phyloP scores from a whole-genome alignment of 2,329 filamentous ascomycete species.

The Colletotrichum filicis region DNA sequence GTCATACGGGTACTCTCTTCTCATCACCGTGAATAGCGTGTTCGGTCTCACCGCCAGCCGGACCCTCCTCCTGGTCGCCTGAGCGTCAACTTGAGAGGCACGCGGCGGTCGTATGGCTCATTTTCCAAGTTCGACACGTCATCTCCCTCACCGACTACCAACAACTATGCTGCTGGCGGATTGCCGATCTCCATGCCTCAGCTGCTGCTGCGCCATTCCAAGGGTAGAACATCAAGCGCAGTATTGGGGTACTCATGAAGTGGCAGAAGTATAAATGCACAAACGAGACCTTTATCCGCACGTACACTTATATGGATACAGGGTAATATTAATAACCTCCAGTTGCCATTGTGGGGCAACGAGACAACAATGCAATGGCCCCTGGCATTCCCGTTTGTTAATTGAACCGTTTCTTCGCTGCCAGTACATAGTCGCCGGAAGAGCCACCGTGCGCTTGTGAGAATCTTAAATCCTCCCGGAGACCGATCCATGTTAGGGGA shows the following conservation, averaged over 20 bases:
- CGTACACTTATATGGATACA: neutral
- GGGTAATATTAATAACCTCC: neutral
- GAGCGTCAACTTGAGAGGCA: neutral
- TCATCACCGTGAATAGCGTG: neutral
- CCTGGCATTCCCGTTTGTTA: neutral
- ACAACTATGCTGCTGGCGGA: neutral
- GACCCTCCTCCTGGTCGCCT: neutral
- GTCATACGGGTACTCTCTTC: neutral
- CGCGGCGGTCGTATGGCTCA: neutral
- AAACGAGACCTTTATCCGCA: neutral
- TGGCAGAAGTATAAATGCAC: neutral
- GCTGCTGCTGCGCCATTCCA: neutral
- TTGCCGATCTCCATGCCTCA: neutral
- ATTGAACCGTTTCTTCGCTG: neutral
- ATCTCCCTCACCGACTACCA: neutral
- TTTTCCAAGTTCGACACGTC: neutral
- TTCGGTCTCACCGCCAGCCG: neutral
- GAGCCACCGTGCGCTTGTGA: slow-evolving; percentile 13
- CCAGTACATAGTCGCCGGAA: neutral
- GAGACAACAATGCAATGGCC: neutral
- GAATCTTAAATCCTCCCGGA: slow-evolving; percentile 23
- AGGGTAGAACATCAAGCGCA: neutral
- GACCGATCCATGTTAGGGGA: neutral
- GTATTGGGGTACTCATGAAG: no score
- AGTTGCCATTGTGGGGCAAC: neutral